Percentiles rank a stretch among this genome's conserved stretches.
Conservation (phyloP, 768 basidiomycete species). For the Naematelia encephala region DNA sequence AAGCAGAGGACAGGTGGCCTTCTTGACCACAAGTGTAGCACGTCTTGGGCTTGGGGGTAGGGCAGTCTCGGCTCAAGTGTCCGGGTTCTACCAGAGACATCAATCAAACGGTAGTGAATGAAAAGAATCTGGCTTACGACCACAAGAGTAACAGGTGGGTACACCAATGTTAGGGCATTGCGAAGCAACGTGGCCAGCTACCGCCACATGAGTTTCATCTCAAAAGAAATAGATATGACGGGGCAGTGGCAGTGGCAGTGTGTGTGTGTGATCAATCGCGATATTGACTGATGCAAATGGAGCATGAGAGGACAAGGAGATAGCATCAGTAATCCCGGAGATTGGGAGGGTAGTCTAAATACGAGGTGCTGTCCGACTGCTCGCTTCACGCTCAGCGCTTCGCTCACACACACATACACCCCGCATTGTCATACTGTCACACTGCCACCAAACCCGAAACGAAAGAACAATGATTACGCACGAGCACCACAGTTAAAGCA, state of each 20-base stretch:
- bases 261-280: neutral
- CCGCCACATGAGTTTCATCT: constrained; percentile 1
- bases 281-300: neutral
- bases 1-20: constrained; percentile 48
- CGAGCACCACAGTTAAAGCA: constrained; percentile 47
- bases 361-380: neutral
- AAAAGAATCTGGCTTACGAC: constrained; percentile 22
- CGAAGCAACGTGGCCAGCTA: constrained; percentile 48
- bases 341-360: neutral
- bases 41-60: constrained; percentile 48
- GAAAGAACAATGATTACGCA: constrained; percentile 22
- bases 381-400: constrained; percentile 1
- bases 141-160: constrained; percentile 50
- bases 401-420: constrained; percentile 8
- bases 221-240: neutral
- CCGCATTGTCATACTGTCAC: neutral
- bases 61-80: constrained; percentile 48
- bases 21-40: constrained; percentile 50
- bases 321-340: neutral
- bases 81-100: constrained; percentile 29
- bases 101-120: neutral
- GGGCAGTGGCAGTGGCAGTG: constrained; percentile 4
- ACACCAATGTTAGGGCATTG: constrained; percentile 43
- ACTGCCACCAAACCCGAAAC: constrained; percentile 4
- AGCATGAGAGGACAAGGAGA: neutral